Percentiles rank a stretch among this genome's conserved stretches.
These are phyloP conservation scores for Kewa caespitosa DNA, from an alignment of 179 eudicot species.

Conservation along the genomic window DNA sequence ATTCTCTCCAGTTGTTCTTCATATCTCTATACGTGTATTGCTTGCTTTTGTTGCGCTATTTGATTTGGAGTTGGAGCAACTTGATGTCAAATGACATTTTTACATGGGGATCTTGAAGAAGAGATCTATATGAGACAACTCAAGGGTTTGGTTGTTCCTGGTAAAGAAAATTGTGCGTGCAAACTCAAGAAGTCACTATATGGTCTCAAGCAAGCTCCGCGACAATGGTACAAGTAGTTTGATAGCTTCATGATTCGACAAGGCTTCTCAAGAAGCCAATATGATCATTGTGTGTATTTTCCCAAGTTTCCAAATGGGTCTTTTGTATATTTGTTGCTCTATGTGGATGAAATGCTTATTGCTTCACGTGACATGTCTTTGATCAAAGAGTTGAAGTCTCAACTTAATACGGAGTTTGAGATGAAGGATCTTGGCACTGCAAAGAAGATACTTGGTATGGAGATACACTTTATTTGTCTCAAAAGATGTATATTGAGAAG, in stretches of 20 bases:
- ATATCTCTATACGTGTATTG: not conserved
- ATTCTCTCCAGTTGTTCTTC: not conserved
- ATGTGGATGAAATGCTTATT: slow-evolving; percentile 8
- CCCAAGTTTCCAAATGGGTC: not conserved
- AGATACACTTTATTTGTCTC: slow-evolving; percentile 10
- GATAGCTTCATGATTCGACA: not conserved
- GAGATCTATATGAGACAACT: not conserved
- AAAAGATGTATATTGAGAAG: not conserved
- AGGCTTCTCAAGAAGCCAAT: not conserved
- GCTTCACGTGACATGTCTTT: not conserved
- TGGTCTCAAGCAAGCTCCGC: not conserved
- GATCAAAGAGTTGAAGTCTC: not conserved
- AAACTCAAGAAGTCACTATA: not conserved
- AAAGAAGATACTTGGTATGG: slow-evolving; percentile 17
- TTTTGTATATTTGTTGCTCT: not conserved
- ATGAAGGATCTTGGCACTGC: slow-evolving; percentile 3
- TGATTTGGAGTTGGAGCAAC: not conserved
- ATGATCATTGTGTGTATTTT: not conserved
- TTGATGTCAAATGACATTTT: not conserved
- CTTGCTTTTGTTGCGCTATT: not conserved
- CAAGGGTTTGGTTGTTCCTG: not conserved
- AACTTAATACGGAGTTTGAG: slow-evolving; percentile 18
- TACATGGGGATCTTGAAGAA: not conserved
- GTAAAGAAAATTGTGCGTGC: not conserved
- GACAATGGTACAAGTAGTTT: slow-evolving; percentile 1